Evolutionary conservation across 129 eudicot species (phyloP).

Genomic region (Cynara cardunculus): DNA sequence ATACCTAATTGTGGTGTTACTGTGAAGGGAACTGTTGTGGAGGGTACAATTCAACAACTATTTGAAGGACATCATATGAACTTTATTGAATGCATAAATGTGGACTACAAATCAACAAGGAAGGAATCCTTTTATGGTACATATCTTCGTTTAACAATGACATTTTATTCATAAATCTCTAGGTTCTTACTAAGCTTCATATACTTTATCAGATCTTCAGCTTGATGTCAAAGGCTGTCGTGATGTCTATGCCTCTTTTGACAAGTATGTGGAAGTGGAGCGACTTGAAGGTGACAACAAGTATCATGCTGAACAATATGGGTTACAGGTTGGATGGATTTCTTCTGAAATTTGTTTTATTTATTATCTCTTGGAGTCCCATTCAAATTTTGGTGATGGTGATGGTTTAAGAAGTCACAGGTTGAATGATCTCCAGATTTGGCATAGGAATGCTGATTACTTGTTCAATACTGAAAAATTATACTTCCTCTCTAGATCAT

Average conservation of each 20-base stretch:
- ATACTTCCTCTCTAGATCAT: neutral
- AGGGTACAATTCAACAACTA: slow-evolving; percentile 90
- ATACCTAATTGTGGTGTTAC: slow-evolving; percentile 6
- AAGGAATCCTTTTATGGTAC: slow-evolving; percentile 94
- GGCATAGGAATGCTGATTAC: neutral
- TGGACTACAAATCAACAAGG: slow-evolving; percentile 87
- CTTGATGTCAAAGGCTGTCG: slow-evolving; percentile 98
- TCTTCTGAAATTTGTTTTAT: neutral
- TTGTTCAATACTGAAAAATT: neutral
- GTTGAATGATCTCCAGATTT: neutral
- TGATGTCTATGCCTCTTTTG: slow-evolving; percentile 97
- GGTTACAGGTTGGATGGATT: slow-evolving; percentile 68
- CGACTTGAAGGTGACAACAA: slow-evolving; percentile 91
- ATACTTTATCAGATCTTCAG: slow-evolving; percentile 71
- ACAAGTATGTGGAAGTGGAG: slow-evolving; percentile 96
- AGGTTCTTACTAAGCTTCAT: slow-evolving; percentile 1
- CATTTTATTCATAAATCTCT: neutral
- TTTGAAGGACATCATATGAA: slow-evolving; percentile 99
- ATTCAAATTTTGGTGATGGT: neutral
- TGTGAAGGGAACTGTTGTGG: slow-evolving; percentile 92
- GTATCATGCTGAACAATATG: slow-evolving; percentile 90
- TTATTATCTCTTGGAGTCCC: neutral
- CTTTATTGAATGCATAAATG: slow-evolving; percentile 90
- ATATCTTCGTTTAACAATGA: neutral
- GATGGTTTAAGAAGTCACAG: neutral